Evolutionary conservation across 495 filamentous ascomycete genomes (phyloP).

Genomic region (Hyaloscypha variabilis): DNA sequence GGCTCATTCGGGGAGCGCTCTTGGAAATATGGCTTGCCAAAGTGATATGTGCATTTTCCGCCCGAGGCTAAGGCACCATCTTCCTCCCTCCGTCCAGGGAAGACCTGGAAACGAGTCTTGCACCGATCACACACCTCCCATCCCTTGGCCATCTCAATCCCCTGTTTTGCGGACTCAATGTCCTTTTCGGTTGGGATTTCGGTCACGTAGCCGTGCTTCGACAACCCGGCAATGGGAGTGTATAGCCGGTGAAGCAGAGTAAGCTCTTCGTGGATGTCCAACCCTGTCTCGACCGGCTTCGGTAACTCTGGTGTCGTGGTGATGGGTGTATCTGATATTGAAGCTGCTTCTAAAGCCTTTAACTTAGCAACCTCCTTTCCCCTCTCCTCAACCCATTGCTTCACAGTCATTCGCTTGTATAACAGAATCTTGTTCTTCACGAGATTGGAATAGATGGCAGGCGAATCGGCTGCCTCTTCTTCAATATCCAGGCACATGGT

Average conservation of each 20-base stretch:
- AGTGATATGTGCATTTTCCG: constrained; percentile 79
- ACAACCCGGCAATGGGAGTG: constrained; percentile 60
- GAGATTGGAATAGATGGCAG: constrained; percentile 74
- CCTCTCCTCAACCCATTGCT: constrained; percentile 64
- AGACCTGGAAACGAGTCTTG: constrained; percentile 83
- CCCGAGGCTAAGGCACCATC: constrained; percentile 81
- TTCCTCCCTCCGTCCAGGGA: constrained; percentile 76
- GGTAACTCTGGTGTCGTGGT: constrained; percentile 34
- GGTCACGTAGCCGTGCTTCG: constrained; percentile 74
- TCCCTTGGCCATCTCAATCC: constrained; percentile 64
- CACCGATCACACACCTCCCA: constrained; percentile 93
- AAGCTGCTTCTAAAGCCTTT: constrained; percentile 30
- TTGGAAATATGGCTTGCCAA: constrained; percentile 61
- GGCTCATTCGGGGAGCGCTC: constrained; percentile 40
- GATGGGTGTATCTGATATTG: constrained; percentile 16
- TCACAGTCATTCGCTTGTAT: constrained; percentile 69
- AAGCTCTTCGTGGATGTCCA: constrained; percentile 70
- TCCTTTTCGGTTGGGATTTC: constrained; percentile 61
- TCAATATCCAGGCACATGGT: constrained; percentile 83
- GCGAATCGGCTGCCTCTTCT: constrained; percentile 70
- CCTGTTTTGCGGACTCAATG: constrained; percentile 62
- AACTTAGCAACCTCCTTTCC: constrained; percentile 32
- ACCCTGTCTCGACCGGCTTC: constrained; percentile 63
- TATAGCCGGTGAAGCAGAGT: constrained; percentile 59
- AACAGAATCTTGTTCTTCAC: constrained; percentile 77